Evolutionary conservation across 495 filamentous ascomycete species (phyloP).

Genomic region (Aspergillus leporis): DNA sequence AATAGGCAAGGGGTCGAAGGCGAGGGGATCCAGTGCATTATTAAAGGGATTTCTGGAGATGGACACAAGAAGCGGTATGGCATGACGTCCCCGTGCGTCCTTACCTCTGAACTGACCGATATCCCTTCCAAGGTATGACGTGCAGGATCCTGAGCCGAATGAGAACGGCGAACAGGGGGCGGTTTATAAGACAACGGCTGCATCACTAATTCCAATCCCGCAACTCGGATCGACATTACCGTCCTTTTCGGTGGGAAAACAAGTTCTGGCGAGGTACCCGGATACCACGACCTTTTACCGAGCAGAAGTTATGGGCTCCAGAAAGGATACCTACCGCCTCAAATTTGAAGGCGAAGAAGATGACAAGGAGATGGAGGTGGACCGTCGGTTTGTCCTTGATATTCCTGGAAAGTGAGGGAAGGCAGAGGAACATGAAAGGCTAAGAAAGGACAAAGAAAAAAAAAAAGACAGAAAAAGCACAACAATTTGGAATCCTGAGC

Average conservation of each 20-base stretch:
- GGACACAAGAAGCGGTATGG: conserved; percentile 74
- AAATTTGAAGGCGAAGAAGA: conserved; percentile 88
- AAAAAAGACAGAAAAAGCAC: neutral
- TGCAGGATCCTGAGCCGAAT: conserved; percentile 91
- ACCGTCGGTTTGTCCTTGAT: conserved; percentile 77
- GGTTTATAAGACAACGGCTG: conserved; percentile 76
- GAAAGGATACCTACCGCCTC: conserved; percentile 63
- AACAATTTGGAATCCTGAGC: neutral
- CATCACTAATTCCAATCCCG: conserved; percentile 83
- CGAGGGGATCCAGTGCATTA: conserved; percentile 83
- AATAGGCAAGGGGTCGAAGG: conserved; percentile 66
- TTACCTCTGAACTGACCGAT: conserved; percentile 20
- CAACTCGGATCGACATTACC: conserved; percentile 55
- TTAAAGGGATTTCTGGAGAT: conserved; percentile 80
- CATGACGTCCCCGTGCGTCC: conserved; percentile 8
- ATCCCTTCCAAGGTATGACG: conserved; percentile 67
- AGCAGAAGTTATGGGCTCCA: conserved; percentile 81
- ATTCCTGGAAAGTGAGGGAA: conserved; percentile 52
- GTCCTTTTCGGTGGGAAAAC: conserved; percentile 75
- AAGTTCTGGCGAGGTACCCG: conserved; percentile 80
- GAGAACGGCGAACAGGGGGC: conserved; percentile 68
- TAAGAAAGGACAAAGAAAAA: neutral
- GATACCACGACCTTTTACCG: conserved; percentile 97
- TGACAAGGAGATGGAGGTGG: conserved; percentile 77
- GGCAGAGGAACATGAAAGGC: neutral